Base-by-base conservation (phyloP, 192 early-diverging fungal species). In the Coemansia biformis region DNA sequence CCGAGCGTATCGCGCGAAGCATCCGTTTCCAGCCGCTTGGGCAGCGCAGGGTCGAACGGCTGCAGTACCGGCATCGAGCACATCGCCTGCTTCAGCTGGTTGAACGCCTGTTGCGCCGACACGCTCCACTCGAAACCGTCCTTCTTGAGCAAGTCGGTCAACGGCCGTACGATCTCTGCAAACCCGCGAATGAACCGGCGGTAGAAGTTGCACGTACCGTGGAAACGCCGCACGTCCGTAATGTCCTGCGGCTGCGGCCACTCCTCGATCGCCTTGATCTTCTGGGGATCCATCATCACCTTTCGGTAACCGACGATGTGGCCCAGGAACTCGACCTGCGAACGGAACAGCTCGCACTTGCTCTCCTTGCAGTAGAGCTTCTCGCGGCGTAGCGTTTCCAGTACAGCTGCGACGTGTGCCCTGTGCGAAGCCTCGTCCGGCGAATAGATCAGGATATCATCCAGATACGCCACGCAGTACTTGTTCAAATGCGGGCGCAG, bases 401-500 rank as follows among this genome's bases (percentile, higher is more conserved):
- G 11, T 3, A 41, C 21, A 8, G 13, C n/a, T 0, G 10, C 3
- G 2, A 51, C 50, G 19, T 51, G 50, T 10, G 15, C 7, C 15
- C 13, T 7, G 21, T 51, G 50, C 6, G 12, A 9, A 10, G 28
- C 39, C 1, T 17, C 7, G 12, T 21, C n/a, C 26, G 19, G 7
- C 5, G 22, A 28, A 40, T 24, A 51, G 2, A 44, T 11, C 13
- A 44, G 28, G 15, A 37, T 50, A 16, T 50, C 28, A 3, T 50
- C 38, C 7, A 50, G 13, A 16, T 51, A 51, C 1, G 50, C 40
- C 6, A 47, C 23, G 60, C 51, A 33, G 51, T 49, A 52, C 2
- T 43, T 12, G 33, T 73, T 54, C 1, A 73, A 18, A 12, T 46
- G 38, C 0, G 68, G 65, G 0, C 38, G 1, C 21, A 86, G 50